Evolutionary conservation across 371 early-diverging fungal genomes (phyloP).

Genomic region (Mitosporidium daphniae): DNA sequence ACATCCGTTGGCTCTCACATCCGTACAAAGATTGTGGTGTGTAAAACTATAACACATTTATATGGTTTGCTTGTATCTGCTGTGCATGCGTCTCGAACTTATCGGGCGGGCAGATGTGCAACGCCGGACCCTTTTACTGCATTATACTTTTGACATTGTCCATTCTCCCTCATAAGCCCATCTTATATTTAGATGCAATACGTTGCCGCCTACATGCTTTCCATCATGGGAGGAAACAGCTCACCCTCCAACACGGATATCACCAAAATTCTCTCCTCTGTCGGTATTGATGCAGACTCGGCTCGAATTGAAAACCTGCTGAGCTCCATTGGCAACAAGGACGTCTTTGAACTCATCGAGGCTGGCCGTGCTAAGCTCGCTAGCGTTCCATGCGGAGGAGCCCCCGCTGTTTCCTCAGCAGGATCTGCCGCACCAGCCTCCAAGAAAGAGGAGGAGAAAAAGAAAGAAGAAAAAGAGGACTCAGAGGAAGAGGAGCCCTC

Average conservation of each 20-base stretch:
- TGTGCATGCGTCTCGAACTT: no score
- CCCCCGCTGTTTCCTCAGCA: slow-evolving; percentile 1
- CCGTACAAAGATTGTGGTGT: no score
- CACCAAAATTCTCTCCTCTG: slow-evolving; percentile 42
- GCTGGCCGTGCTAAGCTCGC: slow-evolving; percentile 61
- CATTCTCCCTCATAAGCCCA: no score
- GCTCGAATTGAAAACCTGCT: slow-evolving; percentile 29
- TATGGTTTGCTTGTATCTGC: no score
- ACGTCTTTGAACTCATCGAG: slow-evolving; percentile 29
- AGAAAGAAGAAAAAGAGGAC: slow-evolving; percentile 16
- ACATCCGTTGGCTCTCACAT: no score
- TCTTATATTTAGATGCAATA: slow-evolving; percentile 33
- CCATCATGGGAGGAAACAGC: slow-evolving; percentile 47
- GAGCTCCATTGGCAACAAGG: slow-evolving; percentile 44
- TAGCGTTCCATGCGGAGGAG: slow-evolving; percentile 26
- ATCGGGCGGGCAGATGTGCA: no score
- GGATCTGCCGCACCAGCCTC: slow-evolving; percentile 5
- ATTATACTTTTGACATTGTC: no score
- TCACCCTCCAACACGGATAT: slow-evolving; percentile 37
- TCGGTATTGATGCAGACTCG: slow-evolving; percentile 51
- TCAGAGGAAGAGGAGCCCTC: slow-evolving; percentile 14
- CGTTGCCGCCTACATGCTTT: slow-evolving; percentile 80
- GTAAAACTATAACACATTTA: no score
- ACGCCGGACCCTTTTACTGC: no score
- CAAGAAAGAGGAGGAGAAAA: slow-evolving; percentile 10